Evolutionary conservation across 495 filamentous ascomycete species (phyloP), one percentile per base, ranked within the genome.

Genomic region (Hyaloscypha bicolor): DNA sequence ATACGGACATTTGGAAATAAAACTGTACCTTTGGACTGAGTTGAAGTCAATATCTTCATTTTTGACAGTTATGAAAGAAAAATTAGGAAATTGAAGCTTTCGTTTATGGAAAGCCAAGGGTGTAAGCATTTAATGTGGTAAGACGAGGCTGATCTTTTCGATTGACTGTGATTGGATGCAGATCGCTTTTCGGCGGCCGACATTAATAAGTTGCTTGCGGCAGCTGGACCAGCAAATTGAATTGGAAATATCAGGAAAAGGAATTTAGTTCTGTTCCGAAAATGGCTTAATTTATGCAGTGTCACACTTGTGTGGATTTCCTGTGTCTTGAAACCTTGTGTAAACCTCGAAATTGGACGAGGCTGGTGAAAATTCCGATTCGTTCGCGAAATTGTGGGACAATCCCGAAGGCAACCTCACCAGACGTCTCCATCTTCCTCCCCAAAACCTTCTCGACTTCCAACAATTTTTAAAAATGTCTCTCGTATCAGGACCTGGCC

Each of bases 401-500:
- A 56, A 29, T 31, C 12, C 35, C 53, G 21, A 9, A 61, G 59
- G 59, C 33, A 59, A 31, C 56, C 56, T n/a, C 56, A 42, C 8
- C 59, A 19, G 39, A 42, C 64, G 4, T 21, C 25, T 45, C 37
- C 29, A 22, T 22, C 19, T 51, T 52, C 9, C 33, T 31, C 32
- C 55, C 29, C 4, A 32, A 35, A 30, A 6, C 25, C 16, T 31
- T 29, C 11, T 35, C 37, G 4, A 39, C 22, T 32, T 25, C 31
- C 25, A 56, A 48, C 11, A 51, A 31, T 42, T 29, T 21, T 6
- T 6, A 29, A 63, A 55, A 25, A 75, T 75, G 73, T 60, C 73
- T 55, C 66, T 75, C 4, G 71, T 75, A 60, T 67, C 68, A 8
- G 73, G 73, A n/a, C 73, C 73, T 22, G 69, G 69, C 48, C 58